Evolutionary conservation across 352 stramenopile genomes (phyloP).

Genomic region (Phytophthora pluvialis): DNA sequence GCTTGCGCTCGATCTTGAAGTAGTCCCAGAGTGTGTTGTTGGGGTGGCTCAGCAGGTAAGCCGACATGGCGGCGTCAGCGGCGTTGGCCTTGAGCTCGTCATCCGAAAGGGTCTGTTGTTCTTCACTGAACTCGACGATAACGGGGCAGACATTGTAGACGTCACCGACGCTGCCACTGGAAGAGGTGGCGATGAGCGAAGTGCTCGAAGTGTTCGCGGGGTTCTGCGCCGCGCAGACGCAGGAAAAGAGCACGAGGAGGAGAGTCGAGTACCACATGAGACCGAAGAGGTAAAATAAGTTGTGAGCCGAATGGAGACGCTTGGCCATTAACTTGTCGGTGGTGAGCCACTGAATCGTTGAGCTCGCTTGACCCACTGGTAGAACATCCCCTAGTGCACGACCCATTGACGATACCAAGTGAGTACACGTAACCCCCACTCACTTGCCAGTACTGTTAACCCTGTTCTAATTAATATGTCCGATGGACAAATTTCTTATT

Average conservation of each 20-base stretch:
- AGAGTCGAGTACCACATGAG: conserved; percentile 28
- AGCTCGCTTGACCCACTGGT: background rate
- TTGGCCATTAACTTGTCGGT: background rate
- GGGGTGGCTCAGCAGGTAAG: conserved; percentile 32
- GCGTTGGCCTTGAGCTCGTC: conserved; percentile 32
- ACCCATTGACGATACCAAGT: background rate
- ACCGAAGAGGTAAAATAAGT: conserved; percentile 19
- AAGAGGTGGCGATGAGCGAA: conserved; percentile 1
- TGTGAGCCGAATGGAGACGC: conserved; percentile 12
- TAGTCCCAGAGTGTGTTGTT: conserved; percentile 40
- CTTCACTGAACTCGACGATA: conserved; percentile 24
- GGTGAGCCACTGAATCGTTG: background rate
- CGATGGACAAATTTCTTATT: too few species aligned
- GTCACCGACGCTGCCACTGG: conserved; percentile 13
- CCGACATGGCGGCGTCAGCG: conserved; percentile 29
- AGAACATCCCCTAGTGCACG: background rate
- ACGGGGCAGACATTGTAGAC: conserved; percentile 37
- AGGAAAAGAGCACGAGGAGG: conserved; percentile 19
- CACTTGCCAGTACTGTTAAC: too few species aligned
- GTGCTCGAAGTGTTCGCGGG: background rate
- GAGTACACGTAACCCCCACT: background rate
- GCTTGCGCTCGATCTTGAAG: conserved; percentile 32
- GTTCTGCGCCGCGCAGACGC: conserved; percentile 22
- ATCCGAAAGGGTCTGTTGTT: conserved; percentile 25
- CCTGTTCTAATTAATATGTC: too few species aligned